Percentiles rank a stretch among this genome's conserved stretches.
These are phyloP conservation scores for Phylloboletellus chloephorus DNA, from an alignment of 1,284 basidiomycete species.

Conservation along the genomic window DNA sequence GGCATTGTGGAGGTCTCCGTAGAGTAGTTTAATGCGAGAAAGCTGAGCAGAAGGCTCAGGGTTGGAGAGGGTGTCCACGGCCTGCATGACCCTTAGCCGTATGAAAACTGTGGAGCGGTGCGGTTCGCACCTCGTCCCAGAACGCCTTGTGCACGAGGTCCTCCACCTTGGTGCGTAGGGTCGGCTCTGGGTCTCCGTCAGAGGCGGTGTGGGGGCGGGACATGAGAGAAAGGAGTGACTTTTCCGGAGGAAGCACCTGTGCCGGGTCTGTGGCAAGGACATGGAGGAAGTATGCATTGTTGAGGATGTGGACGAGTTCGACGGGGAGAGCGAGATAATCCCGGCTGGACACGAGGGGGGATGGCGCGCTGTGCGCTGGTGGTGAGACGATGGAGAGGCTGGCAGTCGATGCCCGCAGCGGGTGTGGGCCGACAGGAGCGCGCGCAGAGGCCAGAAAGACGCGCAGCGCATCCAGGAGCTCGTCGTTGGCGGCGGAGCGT, in stretches of 20 bases:
- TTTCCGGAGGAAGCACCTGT: conserved; percentile 58
- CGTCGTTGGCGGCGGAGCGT: conserved; percentile 28
- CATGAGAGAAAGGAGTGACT: conserved; percentile 61
- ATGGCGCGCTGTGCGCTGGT: conserved; percentile 22
- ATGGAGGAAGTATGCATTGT: conserved; percentile 59
- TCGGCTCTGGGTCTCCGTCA: conserved; percentile 25
- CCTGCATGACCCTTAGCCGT: conserved; percentile 33
- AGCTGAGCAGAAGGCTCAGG: conserved; percentile 42
- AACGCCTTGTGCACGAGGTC: conserved; percentile 57
- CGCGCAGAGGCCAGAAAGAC: conserved; percentile 13
- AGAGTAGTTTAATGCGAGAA: conserved; percentile 47
- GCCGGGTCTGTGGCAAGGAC: conserved; percentile 54
- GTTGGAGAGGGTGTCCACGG: conserved; percentile 39
- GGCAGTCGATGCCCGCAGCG: conserved; percentile 5
- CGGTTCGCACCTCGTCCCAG: conserved; percentile 58
- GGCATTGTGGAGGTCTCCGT: conserved; percentile 46
- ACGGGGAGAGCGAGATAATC: conserved; percentile 39
- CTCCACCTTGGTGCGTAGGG: conserved; percentile 47
- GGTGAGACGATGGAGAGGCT: conserved; percentile 23
- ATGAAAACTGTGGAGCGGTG: conserved; percentile 3
- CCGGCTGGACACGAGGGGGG: conserved; percentile 29
- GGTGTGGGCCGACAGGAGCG: background rate
- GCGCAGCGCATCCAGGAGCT: conserved; percentile 29
- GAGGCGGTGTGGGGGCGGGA: conserved; percentile 34
- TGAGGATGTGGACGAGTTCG: conserved; percentile 49